These are phyloP conservation scores for Cornus florida DNA, from an alignment of 148 eudicot genomes.

Conservation along the genomic window DNA sequence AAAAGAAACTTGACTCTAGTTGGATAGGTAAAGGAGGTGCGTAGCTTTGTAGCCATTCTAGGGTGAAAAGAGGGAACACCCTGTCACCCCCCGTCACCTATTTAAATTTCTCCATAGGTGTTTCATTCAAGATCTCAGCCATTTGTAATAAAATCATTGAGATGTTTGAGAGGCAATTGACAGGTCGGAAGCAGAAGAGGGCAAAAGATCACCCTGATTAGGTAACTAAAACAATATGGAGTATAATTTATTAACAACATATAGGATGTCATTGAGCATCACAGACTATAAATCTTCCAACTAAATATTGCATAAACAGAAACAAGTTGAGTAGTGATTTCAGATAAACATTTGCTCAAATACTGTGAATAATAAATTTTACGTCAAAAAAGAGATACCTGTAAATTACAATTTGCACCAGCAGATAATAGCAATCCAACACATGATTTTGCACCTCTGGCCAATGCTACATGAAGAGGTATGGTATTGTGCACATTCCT, in stretches of 20 bases:
- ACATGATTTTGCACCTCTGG: conserved; percentile 97
- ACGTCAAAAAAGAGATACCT: conserved; percentile 44
- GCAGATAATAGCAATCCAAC: conserved; percentile 87
- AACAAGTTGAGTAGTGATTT: neutral
- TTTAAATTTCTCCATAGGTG: too few species aligned
- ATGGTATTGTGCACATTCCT: conserved; percentile 80
- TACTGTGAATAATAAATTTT: neutral
- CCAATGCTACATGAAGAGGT: conserved; percentile 96
- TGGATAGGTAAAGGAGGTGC: too few species aligned
- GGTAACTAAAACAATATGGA: neutral
- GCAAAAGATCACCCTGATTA: neutral
- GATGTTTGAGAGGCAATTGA: too few species aligned
- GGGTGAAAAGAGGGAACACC: too few species aligned
- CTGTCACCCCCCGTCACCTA: too few species aligned
- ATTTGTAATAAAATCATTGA: too few species aligned
- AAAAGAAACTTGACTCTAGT: too few species aligned
- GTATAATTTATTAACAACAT: neutral
- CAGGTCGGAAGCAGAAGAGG: too few species aligned
- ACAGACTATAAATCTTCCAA: neutral
- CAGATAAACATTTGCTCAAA: neutral
- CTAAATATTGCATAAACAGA: neutral
- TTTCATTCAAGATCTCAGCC: too few species aligned
- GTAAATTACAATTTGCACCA: conserved; percentile 90
- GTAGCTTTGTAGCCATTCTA: too few species aligned
- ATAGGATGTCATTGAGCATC: neutral